phyloP scores from a whole-genome alignment of 306 rosid species.

The Begonia peltatifolia region DNA sequence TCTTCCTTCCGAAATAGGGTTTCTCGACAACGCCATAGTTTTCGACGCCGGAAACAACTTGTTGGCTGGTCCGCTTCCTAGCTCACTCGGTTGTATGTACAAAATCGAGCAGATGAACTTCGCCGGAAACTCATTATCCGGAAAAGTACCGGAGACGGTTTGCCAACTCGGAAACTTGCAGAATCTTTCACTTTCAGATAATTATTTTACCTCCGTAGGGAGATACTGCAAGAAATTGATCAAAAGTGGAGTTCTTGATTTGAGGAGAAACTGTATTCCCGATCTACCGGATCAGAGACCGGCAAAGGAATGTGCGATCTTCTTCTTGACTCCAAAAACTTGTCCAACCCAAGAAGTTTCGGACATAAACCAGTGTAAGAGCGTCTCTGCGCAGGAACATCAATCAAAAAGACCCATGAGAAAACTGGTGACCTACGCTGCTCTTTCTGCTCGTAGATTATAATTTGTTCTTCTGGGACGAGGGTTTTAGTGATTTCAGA shows the following conservation, averaged over 20 bases:
- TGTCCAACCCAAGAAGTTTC: conserved; percentile 12
- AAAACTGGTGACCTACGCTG: conserved; percentile 2
- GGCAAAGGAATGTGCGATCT: conserved; percentile 12
- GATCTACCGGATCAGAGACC: conserved; percentile 29
- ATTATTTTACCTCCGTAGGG: conserved; percentile 23
- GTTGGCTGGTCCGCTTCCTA: conserved; percentile 29
- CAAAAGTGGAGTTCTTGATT: conserved; percentile 22
- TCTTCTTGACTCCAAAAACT: conserved; percentile 8
- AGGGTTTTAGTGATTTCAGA: too few species aligned
- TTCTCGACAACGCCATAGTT: conserved; percentile 14
- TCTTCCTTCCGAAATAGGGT: conserved; percentile 34
- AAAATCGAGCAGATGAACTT: conserved; percentile 28
- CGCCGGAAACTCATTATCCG: conserved; percentile 26
- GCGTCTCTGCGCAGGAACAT: background rate
- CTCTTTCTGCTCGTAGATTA: background rate
- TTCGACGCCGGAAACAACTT: conserved; percentile 27
- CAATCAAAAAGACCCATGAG: background rate
- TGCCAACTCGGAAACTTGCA: conserved; percentile 19
- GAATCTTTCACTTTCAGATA: conserved; percentile 27
- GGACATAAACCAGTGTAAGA: conserved; percentile 21
- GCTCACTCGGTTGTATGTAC: conserved; percentile 26
- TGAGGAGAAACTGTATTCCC: conserved; percentile 24
- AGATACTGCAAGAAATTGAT: conserved; percentile 20
- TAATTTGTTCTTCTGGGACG: too few species aligned
- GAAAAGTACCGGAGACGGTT: conserved; percentile 23